phyloP scores from a whole-genome alignment of 2,329 filamentous ascomycete genomes.

The Xylaria sp. region DNA sequence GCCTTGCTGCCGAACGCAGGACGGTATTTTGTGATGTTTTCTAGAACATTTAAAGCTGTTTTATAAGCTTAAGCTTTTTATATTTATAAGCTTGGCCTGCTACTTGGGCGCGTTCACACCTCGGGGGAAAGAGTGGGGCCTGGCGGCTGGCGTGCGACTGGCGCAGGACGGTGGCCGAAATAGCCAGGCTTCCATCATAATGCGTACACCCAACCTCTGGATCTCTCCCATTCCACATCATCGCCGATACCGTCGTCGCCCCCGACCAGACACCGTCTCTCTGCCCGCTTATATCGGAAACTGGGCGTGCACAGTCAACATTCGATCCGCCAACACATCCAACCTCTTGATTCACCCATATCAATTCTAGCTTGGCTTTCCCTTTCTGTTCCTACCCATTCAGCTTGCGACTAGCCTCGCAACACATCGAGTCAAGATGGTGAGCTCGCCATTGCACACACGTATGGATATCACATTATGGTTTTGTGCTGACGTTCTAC shows the following conservation, averaged over 20 bases:
- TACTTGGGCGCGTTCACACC: too few species aligned
- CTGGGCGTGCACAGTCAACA: neutral
- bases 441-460: constrained; percentile 28
- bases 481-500: constrained; percentile 25
- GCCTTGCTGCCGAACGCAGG: too few species aligned
- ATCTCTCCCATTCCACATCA: constrained; percentile 19
- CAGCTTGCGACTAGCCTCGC: constrained; percentile 29
- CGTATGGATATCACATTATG: neutral
- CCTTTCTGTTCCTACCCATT: constrained; percentile 4
- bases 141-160: too few species aligned
- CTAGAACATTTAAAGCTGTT: too few species aligned
- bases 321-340: neutral
- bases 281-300: neutral
- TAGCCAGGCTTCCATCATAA: too few species aligned
- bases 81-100: too few species aligned
- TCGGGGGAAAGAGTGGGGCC: too few species aligned
- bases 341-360: constrained; percentile 1
- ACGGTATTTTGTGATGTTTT: too few species aligned
- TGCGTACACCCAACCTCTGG: too few species aligned
- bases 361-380: neutral
- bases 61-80: too few species aligned
- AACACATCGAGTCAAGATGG: constrained; percentile 43
- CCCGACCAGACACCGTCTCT: neutral
- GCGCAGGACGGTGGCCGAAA: too few species aligned
- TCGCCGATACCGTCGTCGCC: neutral